Conservation (phyloP, 1,284 basidiomycete genomes). For the Marasmius sp. region DNA sequence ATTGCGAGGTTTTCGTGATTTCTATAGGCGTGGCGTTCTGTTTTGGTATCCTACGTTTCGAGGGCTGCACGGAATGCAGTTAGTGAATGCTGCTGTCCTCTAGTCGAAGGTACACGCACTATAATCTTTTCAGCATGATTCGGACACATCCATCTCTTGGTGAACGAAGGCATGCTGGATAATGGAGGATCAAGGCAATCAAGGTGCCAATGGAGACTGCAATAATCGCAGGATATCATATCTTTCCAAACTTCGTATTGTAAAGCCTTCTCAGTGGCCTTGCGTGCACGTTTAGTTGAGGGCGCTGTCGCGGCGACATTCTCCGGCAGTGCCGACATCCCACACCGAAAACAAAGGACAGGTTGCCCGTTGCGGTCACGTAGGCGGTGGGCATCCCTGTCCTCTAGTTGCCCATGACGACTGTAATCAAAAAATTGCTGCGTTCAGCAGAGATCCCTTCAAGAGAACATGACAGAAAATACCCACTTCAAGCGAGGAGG, state of each 20-base stretch:
- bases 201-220: slow-evolving; percentile 93
- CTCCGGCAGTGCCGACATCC: slow-evolving; percentile 70
- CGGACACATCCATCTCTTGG: slow-evolving; percentile 98
- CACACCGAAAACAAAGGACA: slow-evolving; percentile 89
- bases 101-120: slow-evolving; percentile 39
- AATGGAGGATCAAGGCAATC: slow-evolving; percentile 95
- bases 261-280: slow-evolving; percentile 39
- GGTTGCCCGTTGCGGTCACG: slow-evolving; percentile 83
- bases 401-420: slow-evolving; percentile 86
- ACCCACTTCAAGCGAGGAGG: slow-evolving; percentile 78
- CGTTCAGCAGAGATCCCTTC: slow-evolving; percentile 10
- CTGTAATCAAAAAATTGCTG: slow-evolving; percentile 38
- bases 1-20: slow-evolving; percentile 65
- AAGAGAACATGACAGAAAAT: slow-evolving; percentile 11
- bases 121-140: slow-evolving; percentile 86
- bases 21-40: slow-evolving; percentile 67
- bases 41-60: slow-evolving; percentile 76
- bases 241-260: slow-evolving; percentile 58
- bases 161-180: slow-evolving; percentile 80
- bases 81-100: slow-evolving; percentile 3
- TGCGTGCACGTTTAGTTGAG: slow-evolving; percentile 52
- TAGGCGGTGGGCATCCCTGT: slow-evolving; percentile 86
- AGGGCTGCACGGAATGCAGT: slow-evolving; percentile 45
- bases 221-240: slow-evolving; percentile 96
- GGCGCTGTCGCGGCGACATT: slow-evolving; percentile 52